A percentile compares a stretch with the other conserved stretches of the same genome.
These are phyloP conservation scores for Thelonectria discophora DNA, from an alignment of 2,329 filamentous ascomycete genomes.

Conservation along the genomic window DNA sequence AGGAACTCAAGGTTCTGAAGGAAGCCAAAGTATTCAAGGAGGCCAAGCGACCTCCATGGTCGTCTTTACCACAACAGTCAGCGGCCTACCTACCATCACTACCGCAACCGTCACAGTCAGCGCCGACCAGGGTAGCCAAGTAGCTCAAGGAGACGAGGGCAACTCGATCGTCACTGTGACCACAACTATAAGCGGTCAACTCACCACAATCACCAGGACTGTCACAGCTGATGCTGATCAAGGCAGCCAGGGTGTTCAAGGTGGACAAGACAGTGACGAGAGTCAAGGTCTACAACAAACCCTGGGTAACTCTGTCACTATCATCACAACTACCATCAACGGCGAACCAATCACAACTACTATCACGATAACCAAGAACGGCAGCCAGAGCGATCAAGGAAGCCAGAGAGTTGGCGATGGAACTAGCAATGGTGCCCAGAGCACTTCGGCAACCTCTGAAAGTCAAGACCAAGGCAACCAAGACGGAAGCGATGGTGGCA, in stretches of 20 bases:
- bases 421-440: not conserved
- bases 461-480: not conserved
- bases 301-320: not conserved
- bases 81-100: no score
- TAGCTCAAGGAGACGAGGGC: not conserved
- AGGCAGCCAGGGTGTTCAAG: not conserved
- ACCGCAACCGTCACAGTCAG: no score
- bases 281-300: not conserved
- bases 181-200: not conserved
- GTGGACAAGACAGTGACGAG: not conserved
- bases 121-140: no score
- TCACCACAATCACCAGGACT: not conserved
- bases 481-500: not conserved
- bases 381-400: not conserved
- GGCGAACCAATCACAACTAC: conserved; percentile 3
- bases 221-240: not conserved
- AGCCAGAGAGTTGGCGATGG: not conserved
- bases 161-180: not conserved
- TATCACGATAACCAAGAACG: not conserved
- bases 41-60: no score
- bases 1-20: no score
- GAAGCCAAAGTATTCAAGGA: no score
- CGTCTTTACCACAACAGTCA: no score
- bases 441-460: not conserved
- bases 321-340: conserved; percentile 1